A percentile compares a stretch with the other conserved stretches of the same genome.
phyloP scores from a whole-genome alignment of 768 basidiomycete genomes.

The Ramaria rubella region DNA sequence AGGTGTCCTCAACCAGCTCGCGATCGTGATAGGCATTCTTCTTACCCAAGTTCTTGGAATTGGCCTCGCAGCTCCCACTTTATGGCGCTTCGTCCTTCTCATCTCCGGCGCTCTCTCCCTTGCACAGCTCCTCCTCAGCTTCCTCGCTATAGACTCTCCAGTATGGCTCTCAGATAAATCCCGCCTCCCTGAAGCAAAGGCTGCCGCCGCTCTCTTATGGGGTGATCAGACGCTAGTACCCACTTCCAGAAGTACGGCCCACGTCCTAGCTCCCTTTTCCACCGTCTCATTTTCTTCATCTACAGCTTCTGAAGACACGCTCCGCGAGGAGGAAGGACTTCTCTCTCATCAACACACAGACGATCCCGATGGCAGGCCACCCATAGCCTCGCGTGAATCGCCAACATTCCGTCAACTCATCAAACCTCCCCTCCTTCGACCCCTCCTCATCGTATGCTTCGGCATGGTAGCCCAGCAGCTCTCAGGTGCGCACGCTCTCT shows the following conservation, averaged over 20 bases:
- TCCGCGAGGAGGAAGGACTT: conserved; percentile 6
- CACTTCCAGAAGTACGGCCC: background rate
- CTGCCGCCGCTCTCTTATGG: conserved; percentile 49
- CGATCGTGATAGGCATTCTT: conserved; percentile 82
- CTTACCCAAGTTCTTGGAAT: conserved; percentile 77
- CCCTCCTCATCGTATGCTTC: conserved; percentile 59
- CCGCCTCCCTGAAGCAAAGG: conserved; percentile 42
- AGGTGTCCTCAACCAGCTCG: conserved; percentile 79
- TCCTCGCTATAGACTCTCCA: conserved; percentile 63
- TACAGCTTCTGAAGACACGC: background rate
- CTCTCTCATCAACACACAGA: background rate
- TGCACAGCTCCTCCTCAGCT: conserved; percentile 49
- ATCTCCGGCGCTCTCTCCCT: conserved; percentile 52
- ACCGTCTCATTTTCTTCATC: background rate
- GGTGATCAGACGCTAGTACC: conserved; percentile 16
- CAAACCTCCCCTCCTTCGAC: conserved; percentile 35
- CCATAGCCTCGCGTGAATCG: background rate
- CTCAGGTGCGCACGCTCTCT: conserved; percentile 46
- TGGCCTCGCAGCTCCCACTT: conserved; percentile 55
- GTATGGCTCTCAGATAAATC: conserved; percentile 53
- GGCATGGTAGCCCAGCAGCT: conserved; percentile 76
- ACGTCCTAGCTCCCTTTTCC: background rate
- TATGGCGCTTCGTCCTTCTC: conserved; percentile 68
- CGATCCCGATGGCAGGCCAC: background rate
- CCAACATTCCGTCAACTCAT: background rate